These are phyloP conservation scores for Rhodotorula paludigena DNA, from an alignment of 768 basidiomycete species.

Conservation along the genomic window DNA sequence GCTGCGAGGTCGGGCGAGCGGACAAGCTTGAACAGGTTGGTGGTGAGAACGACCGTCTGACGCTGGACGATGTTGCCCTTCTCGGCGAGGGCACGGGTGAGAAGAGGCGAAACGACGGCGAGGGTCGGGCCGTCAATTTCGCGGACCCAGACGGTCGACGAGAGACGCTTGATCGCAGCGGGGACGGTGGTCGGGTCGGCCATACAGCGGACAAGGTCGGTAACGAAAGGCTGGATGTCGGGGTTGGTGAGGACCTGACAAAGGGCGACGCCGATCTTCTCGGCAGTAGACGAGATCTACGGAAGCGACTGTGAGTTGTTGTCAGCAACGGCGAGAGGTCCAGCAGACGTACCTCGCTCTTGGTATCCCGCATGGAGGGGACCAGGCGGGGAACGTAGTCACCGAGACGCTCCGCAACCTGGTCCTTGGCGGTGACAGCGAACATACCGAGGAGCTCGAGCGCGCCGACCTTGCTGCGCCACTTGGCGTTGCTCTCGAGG, in stretches of 20 bases:
- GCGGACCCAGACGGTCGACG: constrained; percentile 91
- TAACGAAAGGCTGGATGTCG: constrained; percentile 83
- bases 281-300: constrained; percentile 76
- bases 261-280: constrained; percentile 81
- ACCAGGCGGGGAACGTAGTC: constrained; percentile 79
- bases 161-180: constrained; percentile 88
- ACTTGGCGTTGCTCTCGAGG: constrained; percentile 66
- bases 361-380: constrained; percentile 91
- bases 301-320: not conserved
- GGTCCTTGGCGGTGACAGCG: constrained; percentile 45
- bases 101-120: constrained; percentile 86
- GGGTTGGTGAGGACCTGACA: constrained; percentile 88
- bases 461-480: constrained; percentile 89
- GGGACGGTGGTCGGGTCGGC: constrained; percentile 74
- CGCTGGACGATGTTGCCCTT: constrained; percentile 95
- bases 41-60: constrained; percentile 81
- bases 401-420: constrained; percentile 79
- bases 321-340: not conserved
- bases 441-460: constrained; percentile 64
- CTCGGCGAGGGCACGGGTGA: constrained; percentile 85
- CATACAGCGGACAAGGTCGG: constrained; percentile 89
- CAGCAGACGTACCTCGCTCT: constrained; percentile 65
- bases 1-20: constrained; percentile 85
- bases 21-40: constrained; percentile 95
- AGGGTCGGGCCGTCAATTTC: constrained; percentile 95